Evolutionary conservation across 768 basidiomycete genomes (phyloP).

Genomic region (Psilocybe subaeruginosa): DNA sequence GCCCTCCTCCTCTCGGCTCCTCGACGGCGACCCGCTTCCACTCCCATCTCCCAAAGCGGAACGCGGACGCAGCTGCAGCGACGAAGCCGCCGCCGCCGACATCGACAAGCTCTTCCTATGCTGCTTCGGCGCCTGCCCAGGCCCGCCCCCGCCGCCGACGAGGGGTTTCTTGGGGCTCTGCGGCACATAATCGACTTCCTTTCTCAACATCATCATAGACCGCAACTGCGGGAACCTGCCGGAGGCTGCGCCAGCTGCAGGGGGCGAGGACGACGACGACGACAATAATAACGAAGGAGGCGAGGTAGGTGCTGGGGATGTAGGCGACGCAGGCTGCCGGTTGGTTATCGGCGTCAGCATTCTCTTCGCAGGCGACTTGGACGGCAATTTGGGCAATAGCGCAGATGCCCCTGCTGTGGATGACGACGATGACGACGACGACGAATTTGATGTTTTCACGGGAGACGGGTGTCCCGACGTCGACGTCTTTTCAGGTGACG

Average conservation of each 20-base stretch:
- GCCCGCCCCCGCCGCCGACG: neutral
- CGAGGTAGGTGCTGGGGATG: slow-evolving; percentile 29
- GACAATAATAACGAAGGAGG: slow-evolving; percentile 25
- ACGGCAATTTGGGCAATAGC: neutral
- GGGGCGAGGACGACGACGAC: neutral
- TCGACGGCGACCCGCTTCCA: neutral
- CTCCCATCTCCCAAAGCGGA: neutral
- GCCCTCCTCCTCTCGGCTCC: no score
- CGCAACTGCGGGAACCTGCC: slow-evolving; percentile 39
- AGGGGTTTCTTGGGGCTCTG: slow-evolving; percentile 62
- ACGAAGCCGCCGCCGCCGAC: neutral
- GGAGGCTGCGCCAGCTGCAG: neutral
- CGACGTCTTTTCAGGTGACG: slow-evolving; percentile 40
- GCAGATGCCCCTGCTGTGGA: neutral
- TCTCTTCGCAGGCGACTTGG: slow-evolving; percentile 19
- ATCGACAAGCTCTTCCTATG: slow-evolving; percentile 26
- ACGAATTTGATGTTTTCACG: slow-evolving; percentile 16
- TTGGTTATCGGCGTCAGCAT: slow-evolving; percentile 16
- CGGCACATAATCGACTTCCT: slow-evolving; percentile 75
- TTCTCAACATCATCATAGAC: slow-evolving; percentile 66
- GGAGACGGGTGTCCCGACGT: slow-evolving; percentile 48
- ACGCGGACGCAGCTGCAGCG: slow-evolving; percentile 1
- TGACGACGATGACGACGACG: neutral
- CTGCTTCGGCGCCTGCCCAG: slow-evolving; percentile 4
- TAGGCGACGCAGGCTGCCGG: slow-evolving; percentile 25